Conservation (phyloP, 2,329 filamentous ascomycete species). For the Cadophora sp. region DNA sequence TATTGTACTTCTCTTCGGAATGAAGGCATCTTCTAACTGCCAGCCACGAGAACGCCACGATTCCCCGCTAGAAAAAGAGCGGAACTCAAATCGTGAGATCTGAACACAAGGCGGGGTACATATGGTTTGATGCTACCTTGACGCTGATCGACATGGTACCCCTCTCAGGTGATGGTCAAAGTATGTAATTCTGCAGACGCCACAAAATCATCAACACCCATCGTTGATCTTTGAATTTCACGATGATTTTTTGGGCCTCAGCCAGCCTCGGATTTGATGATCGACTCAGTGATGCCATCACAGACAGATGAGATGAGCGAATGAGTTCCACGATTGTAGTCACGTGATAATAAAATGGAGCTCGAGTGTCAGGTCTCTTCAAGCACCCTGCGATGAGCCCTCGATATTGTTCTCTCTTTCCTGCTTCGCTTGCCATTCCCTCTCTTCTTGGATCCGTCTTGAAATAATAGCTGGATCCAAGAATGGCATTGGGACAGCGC, state of each 20-base stretch:
- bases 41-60: conserved; percentile 13
- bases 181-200: conserved; percentile 12
- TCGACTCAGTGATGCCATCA: background rate
- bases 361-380: background rate
- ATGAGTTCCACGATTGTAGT: too few relatives aligned
- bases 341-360: background rate
- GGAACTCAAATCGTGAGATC: background rate
- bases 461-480: conserved; percentile 39
- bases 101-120: conserved; percentile 5
- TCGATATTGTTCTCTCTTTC: conserved; percentile 20
- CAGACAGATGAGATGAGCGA: background rate
- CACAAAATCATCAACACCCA: background rate
- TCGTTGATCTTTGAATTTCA: background rate
- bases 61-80: background rate
- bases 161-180: conserved; percentile 7
- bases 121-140: background rate
- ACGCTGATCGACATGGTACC: conserved; percentile 2
- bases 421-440: conserved; percentile 29
- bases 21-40: background rate
- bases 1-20: background rate
- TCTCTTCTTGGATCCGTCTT: conserved; percentile 28
- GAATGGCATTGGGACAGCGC: conserved; percentile 38
- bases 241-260: background rate
- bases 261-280: background rate
- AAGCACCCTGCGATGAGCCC: background rate